Conservation (phyloP, 192 early-diverging fungal species). For the Allomyces macrogynus region DNA sequence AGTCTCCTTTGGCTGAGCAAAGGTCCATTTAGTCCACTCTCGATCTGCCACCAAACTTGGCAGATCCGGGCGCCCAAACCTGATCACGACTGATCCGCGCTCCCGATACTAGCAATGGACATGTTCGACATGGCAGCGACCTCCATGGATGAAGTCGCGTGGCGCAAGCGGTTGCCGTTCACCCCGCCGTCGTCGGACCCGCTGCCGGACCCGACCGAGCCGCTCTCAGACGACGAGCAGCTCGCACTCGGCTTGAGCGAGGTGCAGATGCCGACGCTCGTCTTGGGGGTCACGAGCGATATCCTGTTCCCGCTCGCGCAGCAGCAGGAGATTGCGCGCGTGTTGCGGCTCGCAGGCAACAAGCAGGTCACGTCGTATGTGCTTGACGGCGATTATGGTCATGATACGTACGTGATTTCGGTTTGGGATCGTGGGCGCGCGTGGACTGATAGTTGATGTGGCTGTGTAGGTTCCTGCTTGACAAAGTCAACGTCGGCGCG, state of each 20-base stretch:
- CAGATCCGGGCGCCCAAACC: too few relatives aligned
- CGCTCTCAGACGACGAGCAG: background rate
- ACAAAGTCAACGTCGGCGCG: conserved; percentile 68
- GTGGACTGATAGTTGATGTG: too few relatives aligned
- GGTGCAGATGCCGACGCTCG: conserved; percentile 59
- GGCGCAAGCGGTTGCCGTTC: background rate
- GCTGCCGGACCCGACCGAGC: background rate
- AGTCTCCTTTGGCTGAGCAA: too few relatives aligned
- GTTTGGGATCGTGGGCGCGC: background rate
- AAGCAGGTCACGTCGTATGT: conserved; percentile 85
- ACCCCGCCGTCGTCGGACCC: background rate
- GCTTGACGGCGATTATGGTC: conserved; percentile 88
- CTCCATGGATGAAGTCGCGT: conserved; percentile 14
- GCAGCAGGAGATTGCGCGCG: conserved; percentile 88
- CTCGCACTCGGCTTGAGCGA: conserved; percentile 33
- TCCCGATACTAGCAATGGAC: conserved; percentile 52
- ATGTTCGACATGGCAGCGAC: conserved; percentile 82
- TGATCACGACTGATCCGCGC: too few relatives aligned
- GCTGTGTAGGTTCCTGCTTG: conserved; percentile 48
- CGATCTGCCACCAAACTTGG: too few relatives aligned
- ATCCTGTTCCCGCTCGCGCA: conserved; percentile 89
- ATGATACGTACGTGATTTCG: conserved; percentile 47
- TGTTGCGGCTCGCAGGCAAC: conserved; percentile 66
- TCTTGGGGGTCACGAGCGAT: conserved; percentile 86
- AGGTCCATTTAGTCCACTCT: too few relatives aligned